Evolutionary conservation across 331 rosid species (phyloP), one percentile per base, ranked within the genome.

Genomic region (Dryas integrifolia): DNA sequence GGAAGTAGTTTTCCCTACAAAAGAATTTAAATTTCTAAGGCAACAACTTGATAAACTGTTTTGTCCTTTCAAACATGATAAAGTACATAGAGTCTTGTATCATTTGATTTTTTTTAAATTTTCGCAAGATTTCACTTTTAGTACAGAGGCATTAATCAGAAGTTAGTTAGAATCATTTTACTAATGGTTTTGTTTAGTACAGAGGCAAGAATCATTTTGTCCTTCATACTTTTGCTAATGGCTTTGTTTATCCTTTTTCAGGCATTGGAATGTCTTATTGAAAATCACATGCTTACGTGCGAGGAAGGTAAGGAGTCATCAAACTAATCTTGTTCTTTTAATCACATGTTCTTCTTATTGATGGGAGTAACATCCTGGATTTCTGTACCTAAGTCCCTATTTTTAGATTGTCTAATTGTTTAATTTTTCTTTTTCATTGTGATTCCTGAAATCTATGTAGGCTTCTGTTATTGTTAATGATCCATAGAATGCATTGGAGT

Each of bases 251-350:
- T 72, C 79, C 44, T 66, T 63, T 83, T 62, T 78, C 80, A 89
- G 99, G 99, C 99, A 62, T 80, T 95, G 90, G 99, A 95, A 82
- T 88, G 97, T 78, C 97, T 95, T 41, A 69, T 92, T 84, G 93
- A 95, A 75, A 95, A 92, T 83, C 97, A 95, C 87, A 92, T 92
- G 99, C 97, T 92, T 76, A 84, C 97, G 39, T 86, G 87, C 4
- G 89, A 92, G 73, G 99, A 95, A 85, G 99, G 99, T 92, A 77
- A 53, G 40, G 44, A 30, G 44, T 53, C 44, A 6, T 44, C 16
- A 57, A 66, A 72, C 30, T 69, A 56, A 56, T 55, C 65, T 49
- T 62, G 39, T 61, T 79, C 50, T 24, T 64, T 67, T 9, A 5
- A 11, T 26, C 56, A 21, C 1, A 48, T 66, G 14, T 38, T 21